Conservation (phyloP, 352 stramenopile genomes). For the Pythium vanterpoolii region DNA sequence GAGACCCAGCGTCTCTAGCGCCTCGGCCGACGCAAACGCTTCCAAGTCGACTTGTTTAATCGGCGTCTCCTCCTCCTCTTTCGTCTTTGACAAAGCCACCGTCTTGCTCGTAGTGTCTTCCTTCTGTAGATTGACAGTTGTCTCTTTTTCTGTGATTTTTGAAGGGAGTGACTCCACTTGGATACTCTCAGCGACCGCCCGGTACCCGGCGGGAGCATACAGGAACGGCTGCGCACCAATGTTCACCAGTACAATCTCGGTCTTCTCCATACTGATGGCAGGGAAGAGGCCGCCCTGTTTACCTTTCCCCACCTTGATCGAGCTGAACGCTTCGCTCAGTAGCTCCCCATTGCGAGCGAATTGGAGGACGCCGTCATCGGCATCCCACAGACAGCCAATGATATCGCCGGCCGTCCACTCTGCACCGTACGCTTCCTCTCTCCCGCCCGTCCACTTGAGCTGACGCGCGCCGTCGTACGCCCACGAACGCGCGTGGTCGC, state of each 20-base stretch:
- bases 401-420: slow-evolving; percentile 84
- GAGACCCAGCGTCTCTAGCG: slow-evolving; percentile 86
- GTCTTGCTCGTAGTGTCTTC: not conserved
- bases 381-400: slow-evolving; percentile 84
- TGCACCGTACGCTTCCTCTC: slow-evolving; percentile 56
- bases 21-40: slow-evolving; percentile 47
- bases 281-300: slow-evolving; percentile 52
- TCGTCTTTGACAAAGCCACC: not conserved
- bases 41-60: slow-evolving; percentile 46
- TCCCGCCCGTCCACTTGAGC: slow-evolving; percentile 79
- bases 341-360: slow-evolving; percentile 85
- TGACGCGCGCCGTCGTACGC: slow-evolving; percentile 86
- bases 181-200: slow-evolving; percentile 37
- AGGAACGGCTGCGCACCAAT: slow-evolving; percentile 76
- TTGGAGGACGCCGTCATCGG: slow-evolving; percentile 59
- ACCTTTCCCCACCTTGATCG: slow-evolving; percentile 30
- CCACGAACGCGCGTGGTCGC: slow-evolving; percentile 89
- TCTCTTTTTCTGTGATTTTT: not conserved
- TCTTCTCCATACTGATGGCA: slow-evolving; percentile 79
- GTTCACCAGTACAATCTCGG: slow-evolving; percentile 82
- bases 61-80: not conserved
- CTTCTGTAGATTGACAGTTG: not conserved
- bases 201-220: slow-evolving; percentile 41
- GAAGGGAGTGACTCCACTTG: too few relatives aligned
- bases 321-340: slow-evolving; percentile 58